Evolutionary conservation across 2,329 filamentous ascomycete species (phyloP).

Genomic region (Coniochaeta pulveracea): DNA sequence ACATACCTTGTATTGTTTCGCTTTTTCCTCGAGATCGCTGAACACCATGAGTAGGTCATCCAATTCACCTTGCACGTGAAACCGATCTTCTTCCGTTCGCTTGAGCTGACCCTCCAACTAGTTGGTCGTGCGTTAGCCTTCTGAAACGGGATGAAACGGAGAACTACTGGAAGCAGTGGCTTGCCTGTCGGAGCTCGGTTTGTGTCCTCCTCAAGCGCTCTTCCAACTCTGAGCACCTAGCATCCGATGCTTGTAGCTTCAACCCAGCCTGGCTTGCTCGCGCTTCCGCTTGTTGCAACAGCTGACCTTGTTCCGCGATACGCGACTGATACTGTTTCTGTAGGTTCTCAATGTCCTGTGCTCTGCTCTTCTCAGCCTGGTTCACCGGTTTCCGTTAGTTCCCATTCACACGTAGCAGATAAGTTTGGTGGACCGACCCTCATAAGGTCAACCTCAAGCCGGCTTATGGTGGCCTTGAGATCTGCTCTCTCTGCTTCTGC

Average conservation of each 20-base stretch:
- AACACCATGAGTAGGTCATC: conserved; percentile 77
- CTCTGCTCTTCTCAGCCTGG: conserved; percentile 48
- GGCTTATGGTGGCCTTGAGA: conserved; percentile 46
- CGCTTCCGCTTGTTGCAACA: conserved; percentile 17
- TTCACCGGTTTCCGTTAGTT: not conserved
- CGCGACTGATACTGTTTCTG: conserved; percentile 35
- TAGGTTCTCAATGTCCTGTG: conserved; percentile 35
- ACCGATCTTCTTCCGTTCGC: conserved; percentile 50
- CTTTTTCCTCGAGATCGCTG: conserved; percentile 68
- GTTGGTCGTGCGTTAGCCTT: no score
- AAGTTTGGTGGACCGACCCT: conserved; percentile 29
- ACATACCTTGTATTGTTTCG: conserved; percentile 61
- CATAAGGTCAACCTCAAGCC: conserved; percentile 50
- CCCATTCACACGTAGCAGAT: conserved; percentile 10
- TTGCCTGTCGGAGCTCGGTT: conserved; percentile 9
- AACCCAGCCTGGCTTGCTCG: conserved; percentile 23
- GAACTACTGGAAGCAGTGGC: no score
- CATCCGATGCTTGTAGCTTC: conserved; percentile 7
- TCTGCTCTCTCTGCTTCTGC: conserved; percentile 53
- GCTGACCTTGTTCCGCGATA: conserved; percentile 10
- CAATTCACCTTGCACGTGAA: conserved; percentile 57
- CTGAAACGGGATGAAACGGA: no score
- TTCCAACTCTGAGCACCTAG: conserved; percentile 14
- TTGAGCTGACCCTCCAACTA: conserved; percentile 21
- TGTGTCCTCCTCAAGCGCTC: conserved; percentile 12